A percentile compares a stretch with the other conserved stretches of the same genome.
Evolutionary conservation across 306 rosid genomes (phyloP).

Genomic region (Vicia villosa): DNA sequence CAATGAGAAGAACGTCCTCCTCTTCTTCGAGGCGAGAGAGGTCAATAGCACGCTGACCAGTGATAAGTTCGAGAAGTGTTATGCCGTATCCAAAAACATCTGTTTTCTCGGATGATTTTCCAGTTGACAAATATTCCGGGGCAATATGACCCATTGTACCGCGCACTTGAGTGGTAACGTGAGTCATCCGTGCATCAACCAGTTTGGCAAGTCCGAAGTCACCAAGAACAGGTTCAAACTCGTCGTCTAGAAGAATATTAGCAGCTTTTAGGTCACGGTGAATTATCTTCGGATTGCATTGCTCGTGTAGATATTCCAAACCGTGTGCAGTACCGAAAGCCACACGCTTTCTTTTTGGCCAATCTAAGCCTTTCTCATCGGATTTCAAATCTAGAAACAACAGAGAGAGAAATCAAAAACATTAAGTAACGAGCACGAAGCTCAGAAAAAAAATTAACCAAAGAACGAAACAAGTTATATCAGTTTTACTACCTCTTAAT

Average conservation of each 20-base stretch:
- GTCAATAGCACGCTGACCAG: slow-evolving; percentile 90
- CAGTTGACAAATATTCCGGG: slow-evolving; percentile 90
- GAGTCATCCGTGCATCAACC: slow-evolving; percentile 76
- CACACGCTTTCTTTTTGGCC: slow-evolving; percentile 52
- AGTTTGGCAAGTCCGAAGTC: slow-evolving; percentile 87
- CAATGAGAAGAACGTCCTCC: slow-evolving; percentile 91
- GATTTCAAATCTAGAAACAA: slow-evolving; percentile 45
- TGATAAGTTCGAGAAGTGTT: slow-evolving; percentile 91
- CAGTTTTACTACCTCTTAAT: slow-evolving; percentile 76
- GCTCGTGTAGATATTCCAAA: slow-evolving; percentile 87
- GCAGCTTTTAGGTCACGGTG: slow-evolving; percentile 98
- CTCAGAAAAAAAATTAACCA: background rate
- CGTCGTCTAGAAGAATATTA: slow-evolving; percentile 79
- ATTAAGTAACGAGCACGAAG: slow-evolving; percentile 18
- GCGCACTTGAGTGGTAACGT: slow-evolving; percentile 90
- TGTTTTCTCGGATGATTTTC: slow-evolving; percentile 87
- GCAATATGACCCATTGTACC: slow-evolving; percentile 99
- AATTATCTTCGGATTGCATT: slow-evolving; percentile 85
- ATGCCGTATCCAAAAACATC: slow-evolving; percentile 96
- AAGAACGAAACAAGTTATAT: slow-evolving; percentile 5
- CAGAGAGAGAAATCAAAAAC: slow-evolving; percentile 6
- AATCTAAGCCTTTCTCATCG: slow-evolving; percentile 54
- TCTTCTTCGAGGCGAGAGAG: slow-evolving; percentile 87
- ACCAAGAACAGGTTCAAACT: slow-evolving; percentile 91
- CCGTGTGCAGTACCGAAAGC: slow-evolving; percentile 63